Conservation (phyloP, 129 eudicot genomes). For the Centaurea solstitialis region DNA sequence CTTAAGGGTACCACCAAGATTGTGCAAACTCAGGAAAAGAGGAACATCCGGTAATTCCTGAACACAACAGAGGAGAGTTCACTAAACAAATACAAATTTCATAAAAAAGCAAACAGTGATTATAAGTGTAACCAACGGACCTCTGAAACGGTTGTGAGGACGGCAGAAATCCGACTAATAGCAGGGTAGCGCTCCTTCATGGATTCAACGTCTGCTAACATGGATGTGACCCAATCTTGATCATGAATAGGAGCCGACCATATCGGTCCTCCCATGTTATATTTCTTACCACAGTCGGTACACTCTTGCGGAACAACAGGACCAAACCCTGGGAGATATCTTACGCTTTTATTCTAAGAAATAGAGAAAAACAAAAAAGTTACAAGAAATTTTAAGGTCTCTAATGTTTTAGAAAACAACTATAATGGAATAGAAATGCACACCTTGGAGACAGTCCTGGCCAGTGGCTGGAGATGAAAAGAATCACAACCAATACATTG, state of each 20-base stretch:
- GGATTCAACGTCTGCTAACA: constrained; percentile 68
- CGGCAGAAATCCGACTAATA: constrained; percentile 75
- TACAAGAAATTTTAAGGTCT: not conserved
- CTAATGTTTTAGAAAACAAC: not conserved
- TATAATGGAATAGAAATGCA: not conserved
- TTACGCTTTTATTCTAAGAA: constrained; percentile 70
- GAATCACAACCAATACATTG: constrained; percentile 99
- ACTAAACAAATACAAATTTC: not conserved
- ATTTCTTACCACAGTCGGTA: constrained; percentile 83
- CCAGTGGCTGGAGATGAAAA: constrained; percentile 94
- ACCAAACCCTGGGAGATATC: constrained; percentile 95
- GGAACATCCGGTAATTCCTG: constrained; percentile 98
- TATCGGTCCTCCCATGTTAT: constrained; percentile 96
- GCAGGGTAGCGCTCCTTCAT: constrained; percentile 88
- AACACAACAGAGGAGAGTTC: not conserved
- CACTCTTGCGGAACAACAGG: constrained; percentile 86
- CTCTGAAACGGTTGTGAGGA: constrained; percentile 93
- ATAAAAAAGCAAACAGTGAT: not conserved
- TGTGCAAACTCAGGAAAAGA: constrained; percentile 91
- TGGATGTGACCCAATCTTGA: constrained; percentile 91
- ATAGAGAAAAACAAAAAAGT: not conserved
- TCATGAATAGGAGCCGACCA: constrained; percentile 99
- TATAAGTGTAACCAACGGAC: constrained; percentile 28
- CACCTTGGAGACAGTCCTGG: constrained; percentile 90
- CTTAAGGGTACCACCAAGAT: constrained; percentile 86